Conservation (phyloP, 2,329 filamentous ascomycete genomes). For the Salinomyces thailandicus region DNA sequence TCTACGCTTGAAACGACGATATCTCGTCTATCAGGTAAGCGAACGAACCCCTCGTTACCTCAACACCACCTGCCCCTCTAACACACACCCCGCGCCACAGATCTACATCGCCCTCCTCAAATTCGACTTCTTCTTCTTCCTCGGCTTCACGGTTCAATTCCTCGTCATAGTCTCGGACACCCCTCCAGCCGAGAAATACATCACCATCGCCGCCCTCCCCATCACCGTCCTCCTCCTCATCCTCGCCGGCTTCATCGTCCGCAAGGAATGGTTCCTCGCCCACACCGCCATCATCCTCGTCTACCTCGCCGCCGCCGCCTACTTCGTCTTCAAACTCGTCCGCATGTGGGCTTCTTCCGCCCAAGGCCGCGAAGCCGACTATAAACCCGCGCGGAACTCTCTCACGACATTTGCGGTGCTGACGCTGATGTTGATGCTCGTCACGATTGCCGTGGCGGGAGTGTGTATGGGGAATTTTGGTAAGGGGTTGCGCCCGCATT, state of each 20-base stretch:
- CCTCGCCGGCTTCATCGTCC: constrained; percentile 73
- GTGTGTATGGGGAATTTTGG: constrained; percentile 87
- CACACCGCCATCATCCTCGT: constrained; percentile 69
- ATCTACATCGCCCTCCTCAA: constrained; percentile 97
- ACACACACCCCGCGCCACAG: constrained; percentile 39
- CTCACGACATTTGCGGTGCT: constrained; percentile 90
- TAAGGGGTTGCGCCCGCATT: constrained; percentile 77
- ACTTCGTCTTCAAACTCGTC: constrained; percentile 96
- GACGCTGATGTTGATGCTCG: constrained; percentile 75
- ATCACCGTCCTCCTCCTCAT: constrained; percentile 84
- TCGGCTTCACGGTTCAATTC: constrained; percentile 97
- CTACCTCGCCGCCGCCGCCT: constrained; percentile 79
- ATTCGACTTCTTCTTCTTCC: constrained; percentile 99
- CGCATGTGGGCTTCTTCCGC: constrained; percentile 68
- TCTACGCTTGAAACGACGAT: constrained; percentile 90
- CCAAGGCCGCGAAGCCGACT: constrained; percentile 39
- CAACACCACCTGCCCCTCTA: constrained; percentile 80
- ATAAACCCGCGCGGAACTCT: constrained; percentile 69
- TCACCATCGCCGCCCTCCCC: constrained; percentile 83
- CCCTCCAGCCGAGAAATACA: constrained; percentile 63
- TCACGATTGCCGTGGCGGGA: constrained; percentile 79
- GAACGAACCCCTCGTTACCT: constrained; percentile 54
- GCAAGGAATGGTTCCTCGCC: constrained; percentile 67
- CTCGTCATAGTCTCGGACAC: constrained; percentile 79
- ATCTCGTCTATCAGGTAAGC: constrained; percentile 84